Evolutionary conservation across 805 yeast genomes (phyloP).

Genomic region (Suhomyces sp.): DNA sequence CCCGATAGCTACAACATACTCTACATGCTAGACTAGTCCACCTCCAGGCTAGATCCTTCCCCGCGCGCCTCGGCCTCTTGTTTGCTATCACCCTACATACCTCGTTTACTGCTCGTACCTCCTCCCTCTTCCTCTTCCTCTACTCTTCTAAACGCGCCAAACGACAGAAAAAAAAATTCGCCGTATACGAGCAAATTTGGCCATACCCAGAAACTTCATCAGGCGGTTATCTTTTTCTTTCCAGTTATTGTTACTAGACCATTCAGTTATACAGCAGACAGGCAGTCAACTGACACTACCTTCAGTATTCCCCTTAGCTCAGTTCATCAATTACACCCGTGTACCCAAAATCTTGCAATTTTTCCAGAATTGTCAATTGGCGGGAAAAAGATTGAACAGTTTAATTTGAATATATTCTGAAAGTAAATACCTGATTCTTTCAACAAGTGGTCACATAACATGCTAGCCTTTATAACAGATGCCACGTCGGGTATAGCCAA

Average conservation of each 20-base stretch:
- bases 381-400: background rate
- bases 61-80: background rate
- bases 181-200: conserved; percentile 1
- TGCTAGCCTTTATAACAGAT: conserved; percentile 31
- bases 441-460: conserved; percentile 6
- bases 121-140: background rate
- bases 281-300: background rate
- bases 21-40: background rate
- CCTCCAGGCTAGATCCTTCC: background rate
- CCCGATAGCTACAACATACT: background rate
- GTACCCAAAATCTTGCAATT: background rate
- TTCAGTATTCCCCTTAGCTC: background rate
- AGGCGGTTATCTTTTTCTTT: background rate
- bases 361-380: background rate
- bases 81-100: background rate
- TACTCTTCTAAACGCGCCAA: conserved; percentile 1
- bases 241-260: background rate
- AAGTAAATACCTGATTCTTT: background rate
- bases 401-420: background rate
- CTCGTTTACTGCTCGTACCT: background rate
- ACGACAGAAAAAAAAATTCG: background rate
- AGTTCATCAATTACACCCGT: background rate
- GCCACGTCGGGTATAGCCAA: conserved; percentile 45
- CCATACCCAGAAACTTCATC: background rate
- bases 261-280: background rate